Evolutionary conservation across 345 rosid genomes (phyloP), one percentile per base, ranked within the genome.

Genomic region (Microcos paniculata): DNA sequence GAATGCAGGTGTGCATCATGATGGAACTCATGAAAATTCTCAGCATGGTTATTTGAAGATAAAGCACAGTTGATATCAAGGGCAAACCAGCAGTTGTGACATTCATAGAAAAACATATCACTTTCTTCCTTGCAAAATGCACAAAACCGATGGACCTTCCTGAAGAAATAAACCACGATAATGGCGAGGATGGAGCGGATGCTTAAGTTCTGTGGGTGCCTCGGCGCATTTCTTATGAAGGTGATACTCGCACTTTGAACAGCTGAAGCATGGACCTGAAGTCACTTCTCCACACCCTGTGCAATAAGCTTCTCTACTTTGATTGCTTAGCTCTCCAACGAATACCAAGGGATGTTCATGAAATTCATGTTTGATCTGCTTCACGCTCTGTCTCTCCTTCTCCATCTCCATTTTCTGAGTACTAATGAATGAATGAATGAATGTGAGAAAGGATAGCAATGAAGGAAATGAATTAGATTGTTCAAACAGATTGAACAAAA

Each of bases 11-110:
- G 42, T 38, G 16, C 19, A 35, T 30, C 65, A 31, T 6, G 13
- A 30, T 61, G 16, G 65, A 35, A 31, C 65, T 30, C 64, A 16
- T 6, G 3, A 33, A 14, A 11, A 24, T 28, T 6, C 14, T 30
- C 24, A 58, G 5, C 62, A 58, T 26, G 4, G 19, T 49, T 49
- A 15, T 49, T 6, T 16, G 1, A 16, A 13, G 5, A 0, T 16
- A 49, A 49, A 57, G 62, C 8, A 24, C 62, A 57, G 11, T 57
- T 57, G n/a, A n/a, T n/a, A n/a, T n/a, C n/a, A n/a, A n/a, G n/a
- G n/a, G n/a, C n/a, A n/a, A n/a, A n/a, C n/a, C 0, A 13, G 8
- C 19, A 58, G 1, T 0, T 0, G 0, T 0, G 0, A 58, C 63
- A 58, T 12, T 57, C 8, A 58, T 58, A 58, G 26, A 24, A 24